phyloP scores from a whole-genome alignment of 495 filamentous ascomycete species.

The Aspergillus heteromorphus region DNA sequence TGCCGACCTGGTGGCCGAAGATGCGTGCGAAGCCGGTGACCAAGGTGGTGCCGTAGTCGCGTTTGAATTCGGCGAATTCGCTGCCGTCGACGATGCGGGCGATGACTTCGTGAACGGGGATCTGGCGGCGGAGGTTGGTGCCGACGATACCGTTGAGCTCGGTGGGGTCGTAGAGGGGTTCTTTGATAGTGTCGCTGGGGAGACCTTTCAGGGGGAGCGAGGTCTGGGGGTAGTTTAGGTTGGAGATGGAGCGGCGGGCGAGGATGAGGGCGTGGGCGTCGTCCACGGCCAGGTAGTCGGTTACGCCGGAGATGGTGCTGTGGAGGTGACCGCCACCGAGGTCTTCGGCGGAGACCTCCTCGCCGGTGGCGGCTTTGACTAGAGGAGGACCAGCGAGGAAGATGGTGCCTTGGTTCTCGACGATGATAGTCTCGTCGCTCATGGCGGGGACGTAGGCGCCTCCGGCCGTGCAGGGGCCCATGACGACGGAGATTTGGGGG shows the following conservation, averaged over 20 bases:
- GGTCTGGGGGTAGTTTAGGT: slow-evolving; percentile 74
- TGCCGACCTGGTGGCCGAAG: slow-evolving; percentile 86
- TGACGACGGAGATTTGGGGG: slow-evolving; percentile 91
- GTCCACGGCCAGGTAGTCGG: slow-evolving; percentile 91
- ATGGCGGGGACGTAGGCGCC: slow-evolving; percentile 96
- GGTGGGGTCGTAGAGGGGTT: slow-evolving; percentile 74
- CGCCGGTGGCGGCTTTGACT: slow-evolving; percentile 94
- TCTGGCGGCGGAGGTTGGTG: slow-evolving; percentile 77
- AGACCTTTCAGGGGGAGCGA: slow-evolving; percentile 18
- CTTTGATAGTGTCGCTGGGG: slow-evolving; percentile 37
- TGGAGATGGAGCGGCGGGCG: slow-evolving; percentile 74
- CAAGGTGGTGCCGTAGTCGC: slow-evolving; percentile 81
- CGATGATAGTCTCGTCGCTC: slow-evolving; percentile 97
- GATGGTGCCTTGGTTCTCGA: slow-evolving; percentile 89
- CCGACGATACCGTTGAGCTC: slow-evolving; percentile 87
- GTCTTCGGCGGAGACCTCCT: slow-evolving; percentile 87
- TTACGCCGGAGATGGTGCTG: slow-evolving; percentile 86
- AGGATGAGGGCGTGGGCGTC: slow-evolving; percentile 91
- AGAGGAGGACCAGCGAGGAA: slow-evolving; percentile 94
- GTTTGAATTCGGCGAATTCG: slow-evolving; percentile 91
- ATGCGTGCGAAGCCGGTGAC: slow-evolving; percentile 92
- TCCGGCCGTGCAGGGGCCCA: slow-evolving; percentile 96
- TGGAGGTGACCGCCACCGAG: slow-evolving; percentile 92
- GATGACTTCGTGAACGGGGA: slow-evolving; percentile 86
- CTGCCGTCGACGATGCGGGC: slow-evolving; percentile 90